Conservation (phyloP, 139 green algal genomes). For the Chlamydomonas eustigma region DNA sequence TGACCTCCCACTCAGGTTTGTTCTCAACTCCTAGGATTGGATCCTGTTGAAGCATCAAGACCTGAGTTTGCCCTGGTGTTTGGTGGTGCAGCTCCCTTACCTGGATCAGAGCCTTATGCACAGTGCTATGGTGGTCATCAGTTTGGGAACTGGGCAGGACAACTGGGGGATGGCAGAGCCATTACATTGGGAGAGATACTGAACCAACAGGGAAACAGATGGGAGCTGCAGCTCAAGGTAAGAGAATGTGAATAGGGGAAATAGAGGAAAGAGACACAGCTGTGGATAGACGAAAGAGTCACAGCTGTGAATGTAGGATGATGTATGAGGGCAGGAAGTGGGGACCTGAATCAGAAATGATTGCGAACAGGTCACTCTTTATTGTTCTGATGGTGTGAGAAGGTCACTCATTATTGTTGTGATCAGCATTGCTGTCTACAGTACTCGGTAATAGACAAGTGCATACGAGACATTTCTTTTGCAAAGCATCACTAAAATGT, state of each 20-base stretch:
- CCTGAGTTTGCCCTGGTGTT: conserved; percentile 74
- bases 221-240: conserved; percentile 91
- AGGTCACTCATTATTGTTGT: too few species aligned
- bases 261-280: neutral
- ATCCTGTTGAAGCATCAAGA: conserved; percentile 46
- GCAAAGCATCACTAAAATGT: too few species aligned
- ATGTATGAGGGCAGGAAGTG: too few species aligned
- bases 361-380: too few species aligned
- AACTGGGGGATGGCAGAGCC: conserved; percentile 83
- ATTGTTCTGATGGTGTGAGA: too few species aligned
- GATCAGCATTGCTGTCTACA: too few species aligned
- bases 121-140: conserved; percentile 70
- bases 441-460: too few species aligned
- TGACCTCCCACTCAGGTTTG: neutral
- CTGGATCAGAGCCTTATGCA: conserved; percentile 53
- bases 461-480: too few species aligned
- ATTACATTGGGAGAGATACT: conserved; percentile 79
- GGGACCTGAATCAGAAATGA: too few species aligned
- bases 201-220: conserved; percentile 45
- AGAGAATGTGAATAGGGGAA: neutral
- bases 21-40: conserved; percentile 53
- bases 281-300: too few species aligned
- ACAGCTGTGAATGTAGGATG: too few species aligned
- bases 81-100: conserved; percentile 51
- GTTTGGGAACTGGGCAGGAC: conserved; percentile 58